Evolutionary conservation across 768 basidiomycete species (phyloP).

Genomic region (Lentinula guzmanii): DNA sequence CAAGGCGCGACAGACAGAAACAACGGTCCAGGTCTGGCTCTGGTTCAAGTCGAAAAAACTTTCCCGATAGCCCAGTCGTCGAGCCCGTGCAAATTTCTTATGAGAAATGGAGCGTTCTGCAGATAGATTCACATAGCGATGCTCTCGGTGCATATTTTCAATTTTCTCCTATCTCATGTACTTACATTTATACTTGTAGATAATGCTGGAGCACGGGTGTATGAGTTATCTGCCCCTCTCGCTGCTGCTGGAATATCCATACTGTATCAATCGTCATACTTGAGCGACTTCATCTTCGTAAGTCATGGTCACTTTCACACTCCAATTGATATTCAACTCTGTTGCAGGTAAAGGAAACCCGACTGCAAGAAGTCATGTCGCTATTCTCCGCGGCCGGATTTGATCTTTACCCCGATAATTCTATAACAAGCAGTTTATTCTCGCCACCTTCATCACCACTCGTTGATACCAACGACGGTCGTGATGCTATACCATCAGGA

Average conservation of each 20-base stretch:
- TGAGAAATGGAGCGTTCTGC: slow-evolving; percentile 74
- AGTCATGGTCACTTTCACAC: slow-evolving; percentile 16
- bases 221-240: slow-evolving; percentile 70
- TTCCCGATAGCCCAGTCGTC: slow-evolving; percentile 16
- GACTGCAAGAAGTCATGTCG: slow-evolving; percentile 55
- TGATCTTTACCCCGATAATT: slow-evolving; percentile 47
- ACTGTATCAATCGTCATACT: slow-evolving; percentile 77
- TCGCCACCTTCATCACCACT: slow-evolving; percentile 16
- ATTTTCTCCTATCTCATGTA: slow-evolving; percentile 3
- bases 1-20: slow-evolving; percentile 47
- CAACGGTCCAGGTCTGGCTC: slow-evolving; percentile 37
- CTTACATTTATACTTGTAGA: slow-evolving; percentile 29
- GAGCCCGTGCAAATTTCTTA: slow-evolving; percentile 65
- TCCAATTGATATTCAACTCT: not conserved
- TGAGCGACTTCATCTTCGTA: slow-evolving; percentile 80
- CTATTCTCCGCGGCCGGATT: slow-evolving; percentile 61
- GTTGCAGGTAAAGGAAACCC: slow-evolving; percentile 58
- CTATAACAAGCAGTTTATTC: slow-evolving; percentile 24
- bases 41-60: slow-evolving; percentile 20
- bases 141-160: slow-evolving; percentile 43
- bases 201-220: slow-evolving; percentile 65
- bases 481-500: slow-evolving; percentile 11
- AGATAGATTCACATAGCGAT: slow-evolving; percentile 77
- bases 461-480: slow-evolving; percentile 7
- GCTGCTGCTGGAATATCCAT: slow-evolving; percentile 77